Percentiles rank a stretch among this genome's conserved stretches.
Conservation (phyloP, 805 yeast genomes). For the Saturnispora gosingensis region DNA sequence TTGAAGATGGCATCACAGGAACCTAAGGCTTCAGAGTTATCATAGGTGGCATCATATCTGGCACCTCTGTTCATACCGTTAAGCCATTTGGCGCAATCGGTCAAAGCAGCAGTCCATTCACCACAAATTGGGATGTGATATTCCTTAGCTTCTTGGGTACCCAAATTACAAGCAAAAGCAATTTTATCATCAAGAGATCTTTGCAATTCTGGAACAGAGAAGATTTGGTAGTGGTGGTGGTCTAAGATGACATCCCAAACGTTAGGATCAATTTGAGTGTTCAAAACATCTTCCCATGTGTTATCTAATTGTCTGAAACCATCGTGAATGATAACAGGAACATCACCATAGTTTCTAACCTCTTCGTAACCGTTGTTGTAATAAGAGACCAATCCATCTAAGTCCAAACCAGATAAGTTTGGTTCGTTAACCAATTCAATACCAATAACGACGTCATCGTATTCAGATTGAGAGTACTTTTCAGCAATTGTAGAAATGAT, state of each 20-base stretch:
- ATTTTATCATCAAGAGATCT: constrained; percentile 57
- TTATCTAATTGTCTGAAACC: constrained; percentile 48
- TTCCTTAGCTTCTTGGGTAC: constrained; percentile 35
- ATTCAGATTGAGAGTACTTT: constrained; percentile 55
- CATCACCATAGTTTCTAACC: constrained; percentile 43
- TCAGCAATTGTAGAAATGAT: constrained; percentile 47
- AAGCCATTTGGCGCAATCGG: constrained; percentile 63
- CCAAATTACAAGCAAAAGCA: constrained; percentile 40
- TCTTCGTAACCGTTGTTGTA: constrained; percentile 54
- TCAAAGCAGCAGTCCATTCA: constrained; percentile 64
- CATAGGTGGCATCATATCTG: constrained; percentile 52
- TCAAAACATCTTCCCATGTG: constrained; percentile 55
- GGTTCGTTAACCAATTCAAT: constrained; percentile 89
- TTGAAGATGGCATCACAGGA: constrained; percentile 50
- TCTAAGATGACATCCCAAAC: constrained; percentile 64
- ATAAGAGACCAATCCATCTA: constrained; percentile 49
- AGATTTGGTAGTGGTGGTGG: constrained; percentile 88
- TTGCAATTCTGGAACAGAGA: constrained; percentile 51
- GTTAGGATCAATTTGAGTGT: constrained; percentile 25
- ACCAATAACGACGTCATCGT: constrained; percentile 68
- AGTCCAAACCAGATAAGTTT: constrained; percentile 57
- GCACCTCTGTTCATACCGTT: constrained; percentile 65
- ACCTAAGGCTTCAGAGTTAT: constrained; percentile 37
- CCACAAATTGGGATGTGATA: constrained; percentile 72
- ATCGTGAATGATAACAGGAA: constrained; percentile 59